phyloP scores from a whole-genome alignment of 2,329 filamentous ascomycete species.

The Tolypocladium cylindrosporum region DNA sequence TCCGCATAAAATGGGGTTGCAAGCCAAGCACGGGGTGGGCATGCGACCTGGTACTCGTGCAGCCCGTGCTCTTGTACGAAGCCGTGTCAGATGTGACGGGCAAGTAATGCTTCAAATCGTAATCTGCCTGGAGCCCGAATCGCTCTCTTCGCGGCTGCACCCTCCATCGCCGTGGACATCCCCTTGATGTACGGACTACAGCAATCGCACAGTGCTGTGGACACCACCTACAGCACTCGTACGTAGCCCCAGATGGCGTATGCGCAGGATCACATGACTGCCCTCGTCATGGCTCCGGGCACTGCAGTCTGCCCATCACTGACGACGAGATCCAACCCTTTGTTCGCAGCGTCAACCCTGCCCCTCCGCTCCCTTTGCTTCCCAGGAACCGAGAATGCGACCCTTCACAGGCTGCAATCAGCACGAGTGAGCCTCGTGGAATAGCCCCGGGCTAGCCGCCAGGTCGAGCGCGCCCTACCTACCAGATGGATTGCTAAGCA shows the following conservation, averaged over 20 bases:
- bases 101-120: too few species aligned
- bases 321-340: background rate
- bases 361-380: background rate
- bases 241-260: background rate
- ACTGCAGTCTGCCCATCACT: background rate
- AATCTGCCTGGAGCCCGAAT: too few species aligned
- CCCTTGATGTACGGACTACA: too few species aligned
- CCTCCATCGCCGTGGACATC: too few species aligned
- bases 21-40: too few species aligned
- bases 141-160: too few species aligned
- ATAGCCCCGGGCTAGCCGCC: background rate
- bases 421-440: background rate
- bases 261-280: background rate
- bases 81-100: too few species aligned
- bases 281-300: background rate
- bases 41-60: too few species aligned
- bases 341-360: background rate
- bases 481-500: background rate
- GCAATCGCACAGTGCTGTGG: too few species aligned
- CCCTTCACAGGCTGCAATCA: background rate
- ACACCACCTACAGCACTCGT: background rate
- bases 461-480: background rate
- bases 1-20: too few species aligned
- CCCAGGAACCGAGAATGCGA: background rate
- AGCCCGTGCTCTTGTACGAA: too few species aligned